Base-by-base conservation (phyloP, 192 early-diverging fungal genomes). In the Podila clonocystis region DNA sequence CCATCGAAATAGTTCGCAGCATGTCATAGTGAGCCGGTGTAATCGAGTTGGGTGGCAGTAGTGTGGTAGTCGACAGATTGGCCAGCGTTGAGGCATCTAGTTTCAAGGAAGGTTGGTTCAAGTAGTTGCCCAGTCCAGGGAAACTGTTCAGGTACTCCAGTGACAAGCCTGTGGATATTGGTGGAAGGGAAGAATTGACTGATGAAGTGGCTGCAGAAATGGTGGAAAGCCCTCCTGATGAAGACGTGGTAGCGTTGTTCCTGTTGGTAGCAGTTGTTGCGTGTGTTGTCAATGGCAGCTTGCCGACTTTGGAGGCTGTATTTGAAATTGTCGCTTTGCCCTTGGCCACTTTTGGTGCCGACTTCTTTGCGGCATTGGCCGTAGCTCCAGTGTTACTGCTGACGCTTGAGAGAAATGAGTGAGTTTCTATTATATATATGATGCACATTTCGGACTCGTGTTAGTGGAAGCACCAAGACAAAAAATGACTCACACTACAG, bases 11-110 rank as follows among this genome's bases (percentile, higher is more conserved):
- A 0, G 63, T 50, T 2, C 62, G 68, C 11, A 78, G 64, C 68
- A 63, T 78, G 22, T 78, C 64, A 24, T 78, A 63, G 29, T 78
- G 64, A 3, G 48, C 64, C 0, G 68, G 49, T 4, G 75, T 71
- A 13, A 20, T 52, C 26, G 70, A 19, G 1, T 57, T 68, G 19
- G 65, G 65, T 0, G 75, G 75, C 31, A 71, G 64, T 5, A 71
- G 65, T 17, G 75, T 62, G 22, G 64, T 71, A 13, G 68, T 65
- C 2, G 64, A 29, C 4, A 78, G 34, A 33, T 55, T 78, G 68
- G 49, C 70, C 64, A 57, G 70, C 63, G 38, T 66, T 66, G 34
- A 78, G 22, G 15, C 30, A 61, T 61, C 68, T 49, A 31, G 29
- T 30, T 15, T 50, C 57, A 15, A 49, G 48, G 12, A 62, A 20